These are phyloP conservation scores for Diacronema lutheri DNA, from an alignment of 78 protist genomes.

Conservation along the genomic window DNA sequence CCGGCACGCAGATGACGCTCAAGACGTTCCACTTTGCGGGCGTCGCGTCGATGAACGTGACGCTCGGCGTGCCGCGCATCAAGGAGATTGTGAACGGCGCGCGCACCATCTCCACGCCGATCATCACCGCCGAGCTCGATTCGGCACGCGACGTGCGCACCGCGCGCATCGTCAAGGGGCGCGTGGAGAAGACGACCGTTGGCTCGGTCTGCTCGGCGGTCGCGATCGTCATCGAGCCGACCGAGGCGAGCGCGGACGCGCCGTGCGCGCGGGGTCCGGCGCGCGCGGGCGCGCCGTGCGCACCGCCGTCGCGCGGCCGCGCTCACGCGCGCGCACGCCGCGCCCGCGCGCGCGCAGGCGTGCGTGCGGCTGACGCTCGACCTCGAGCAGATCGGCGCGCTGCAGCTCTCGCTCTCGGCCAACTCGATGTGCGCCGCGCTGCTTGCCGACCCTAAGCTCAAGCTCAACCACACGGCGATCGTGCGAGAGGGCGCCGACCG, in stretches of 20 bases:
- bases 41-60: conserved; percentile 94
- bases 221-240: not conserved
- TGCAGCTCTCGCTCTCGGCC: conserved; percentile 10
- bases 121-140: conserved; percentile 78
- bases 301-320: too few species aligned
- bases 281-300: too few species aligned
- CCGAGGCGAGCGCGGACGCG: not conserved
- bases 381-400: conserved; percentile 47
- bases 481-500: too few species aligned
- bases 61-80: conserved; percentile 92
- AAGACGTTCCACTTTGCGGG: conserved; percentile 99
- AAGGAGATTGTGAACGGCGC: conserved; percentile 98
- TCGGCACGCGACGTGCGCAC: not conserved
- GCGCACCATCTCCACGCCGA: conserved; percentile 89
- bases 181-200: conserved; percentile 84
- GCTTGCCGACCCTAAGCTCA: too few species aligned
- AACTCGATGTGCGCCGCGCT: not conserved
- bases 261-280: too few species aligned
- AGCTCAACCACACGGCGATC: too few species aligned
- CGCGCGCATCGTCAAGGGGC: conserved; percentile 89
- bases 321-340: too few species aligned
- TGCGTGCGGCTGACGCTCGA: conserved; percentile 69
- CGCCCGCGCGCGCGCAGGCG: too few species aligned
- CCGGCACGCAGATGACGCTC: conserved; percentile 99
- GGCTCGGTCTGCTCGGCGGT: conserved; percentile 61